A percentile compares a stretch with the other conserved stretches of the same genome.
Conservation (phyloP, 2,329 filamentous ascomycete genomes). For the Cordyceps cateniannulata region DNA sequence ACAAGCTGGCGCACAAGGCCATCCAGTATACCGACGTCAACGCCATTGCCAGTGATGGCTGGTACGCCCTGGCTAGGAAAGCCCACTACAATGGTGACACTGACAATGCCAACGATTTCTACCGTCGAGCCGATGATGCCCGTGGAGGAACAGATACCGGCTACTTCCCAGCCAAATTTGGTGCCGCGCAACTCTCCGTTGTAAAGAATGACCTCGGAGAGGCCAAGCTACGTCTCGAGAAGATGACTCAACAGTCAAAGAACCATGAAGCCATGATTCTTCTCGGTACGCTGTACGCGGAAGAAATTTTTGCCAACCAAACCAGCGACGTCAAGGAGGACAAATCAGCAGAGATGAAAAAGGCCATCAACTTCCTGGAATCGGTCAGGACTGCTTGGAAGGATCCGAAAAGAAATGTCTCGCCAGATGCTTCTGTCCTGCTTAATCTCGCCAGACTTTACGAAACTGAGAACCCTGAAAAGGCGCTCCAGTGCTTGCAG, state of each 20-base stretch:
- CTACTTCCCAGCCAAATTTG: constrained; percentile 91
- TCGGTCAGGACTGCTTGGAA: constrained; percentile 84
- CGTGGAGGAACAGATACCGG: constrained; percentile 86
- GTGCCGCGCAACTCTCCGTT: constrained; percentile 82
- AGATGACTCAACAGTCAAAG: constrained; percentile 82
- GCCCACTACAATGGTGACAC: constrained; percentile 77
- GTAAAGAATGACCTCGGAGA: constrained; percentile 79
- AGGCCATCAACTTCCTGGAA: constrained; percentile 80
- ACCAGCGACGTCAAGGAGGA: constrained; percentile 72
- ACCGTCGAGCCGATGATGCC: constrained; percentile 84
- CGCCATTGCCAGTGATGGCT: constrained; percentile 92
- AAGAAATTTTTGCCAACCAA: constrained; percentile 83
- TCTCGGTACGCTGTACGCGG: constrained; percentile 84
- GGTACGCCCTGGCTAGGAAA: constrained; percentile 89
- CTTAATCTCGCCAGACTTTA: constrained; percentile 90
- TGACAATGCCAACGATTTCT: constrained; percentile 74
- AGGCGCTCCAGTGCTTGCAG: constrained; percentile 82
- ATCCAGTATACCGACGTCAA: constrained; percentile 96
- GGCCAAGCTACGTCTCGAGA: constrained; percentile 88
- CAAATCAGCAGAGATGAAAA: constrained; percentile 76
- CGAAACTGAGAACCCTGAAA: constrained; percentile 78
- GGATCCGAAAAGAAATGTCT: constrained; percentile 77
- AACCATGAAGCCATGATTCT: constrained; percentile 86
- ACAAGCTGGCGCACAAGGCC: constrained; percentile 81
- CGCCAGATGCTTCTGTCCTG: constrained; percentile 78